Evolutionary conservation across 306 rosid species (phyloP).

Genomic region (Malus domestica): ASM211411v1 NC_041796.1:6219001-6219500

Average conservation of each 20-base stretch:
- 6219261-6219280: background rate
- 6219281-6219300: background rate
- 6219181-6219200: conserved; percentile 27
- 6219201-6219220: background rate
- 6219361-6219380: background rate
- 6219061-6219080: conserved; percentile 56
- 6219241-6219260: conserved; percentile 16
- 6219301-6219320: conserved; percentile 4
- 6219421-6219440: conserved; percentile 8
- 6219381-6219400: conserved; percentile 5
- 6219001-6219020: background rate
- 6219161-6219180: conserved; percentile 65
- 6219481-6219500: background rate
- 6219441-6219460: conserved; percentile 18
- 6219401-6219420: conserved; percentile 14
- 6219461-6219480: background rate
- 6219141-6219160: conserved; percentile 41
- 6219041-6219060: conserved; percentile 22
- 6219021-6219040: conserved; percentile 11
- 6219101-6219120: background rate
- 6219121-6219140: conserved; percentile 38
- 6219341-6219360: background rate
- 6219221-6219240: conserved; percentile 22
- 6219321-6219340: conserved; percentile 11
- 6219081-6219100: conserved; percentile 11